These are phyloP conservation scores for Penium margaritaceum DNA, from an alignment of 139 green algal species.

Conservation along the genomic window DNA sequence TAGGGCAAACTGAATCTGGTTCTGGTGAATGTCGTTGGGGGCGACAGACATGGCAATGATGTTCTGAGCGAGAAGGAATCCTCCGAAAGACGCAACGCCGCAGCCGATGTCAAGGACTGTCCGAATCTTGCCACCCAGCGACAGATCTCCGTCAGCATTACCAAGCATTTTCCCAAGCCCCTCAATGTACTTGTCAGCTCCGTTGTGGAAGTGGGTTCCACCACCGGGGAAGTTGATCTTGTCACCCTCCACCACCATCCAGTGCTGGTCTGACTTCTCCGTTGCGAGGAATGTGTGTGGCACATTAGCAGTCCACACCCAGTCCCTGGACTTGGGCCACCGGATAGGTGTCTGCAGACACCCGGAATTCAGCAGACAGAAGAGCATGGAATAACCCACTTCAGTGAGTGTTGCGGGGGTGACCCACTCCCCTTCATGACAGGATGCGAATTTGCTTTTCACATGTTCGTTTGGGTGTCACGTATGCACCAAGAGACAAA, in stretches of 20 bases:
- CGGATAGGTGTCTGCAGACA: conserved; percentile 1
- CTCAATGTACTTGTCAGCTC: conserved; percentile 28
- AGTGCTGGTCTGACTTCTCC: conserved; percentile 23
- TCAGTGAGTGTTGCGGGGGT: no score
- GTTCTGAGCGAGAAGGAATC: conserved; percentile 11
- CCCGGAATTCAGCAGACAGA: no score
- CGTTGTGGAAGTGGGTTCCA: conserved; percentile 28
- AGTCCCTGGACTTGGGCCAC: conserved; percentile 15
- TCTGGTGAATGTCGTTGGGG: conserved; percentile 22
- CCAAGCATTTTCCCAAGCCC: not conserved
- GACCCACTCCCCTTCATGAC: no score
- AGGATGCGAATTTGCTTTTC: no score
- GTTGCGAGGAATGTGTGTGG: conserved; percentile 6
- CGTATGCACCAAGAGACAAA: no score
- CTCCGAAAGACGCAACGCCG: conserved; percentile 21
- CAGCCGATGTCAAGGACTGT: conserved; percentile 25
- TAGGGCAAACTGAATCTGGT: conserved; percentile 33
- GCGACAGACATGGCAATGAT: conserved; percentile 32
- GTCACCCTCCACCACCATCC: conserved; percentile 16
- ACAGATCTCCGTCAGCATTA: conserved; percentile 6
- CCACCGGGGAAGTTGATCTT: conserved; percentile 19
- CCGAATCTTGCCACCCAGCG: conserved; percentile 16
- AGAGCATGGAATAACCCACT: no score
- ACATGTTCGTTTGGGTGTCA: no score
- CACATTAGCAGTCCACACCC: conserved; percentile 16